Conservation (phyloP, 768 basidiomycete species). For the Tricholoma terreum region DNA sequence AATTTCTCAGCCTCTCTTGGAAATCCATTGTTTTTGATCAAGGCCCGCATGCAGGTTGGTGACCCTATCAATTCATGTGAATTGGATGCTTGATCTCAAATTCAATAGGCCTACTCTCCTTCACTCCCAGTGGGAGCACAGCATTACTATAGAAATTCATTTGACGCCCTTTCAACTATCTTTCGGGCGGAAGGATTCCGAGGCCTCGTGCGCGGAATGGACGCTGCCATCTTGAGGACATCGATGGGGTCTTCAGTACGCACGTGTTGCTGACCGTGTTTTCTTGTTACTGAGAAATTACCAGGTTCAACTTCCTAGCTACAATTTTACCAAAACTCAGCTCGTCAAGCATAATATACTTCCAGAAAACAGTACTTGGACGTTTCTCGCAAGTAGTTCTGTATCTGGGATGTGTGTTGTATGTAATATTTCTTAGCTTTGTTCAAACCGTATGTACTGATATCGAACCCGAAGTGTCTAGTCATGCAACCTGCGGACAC, state of each 20-base stretch:
- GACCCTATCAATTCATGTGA: not conserved
- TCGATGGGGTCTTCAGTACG: conserved; percentile 88
- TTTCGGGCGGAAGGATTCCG: conserved; percentile 71
- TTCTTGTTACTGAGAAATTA: conserved; percentile 2
- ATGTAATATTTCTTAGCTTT: conserved; percentile 28
- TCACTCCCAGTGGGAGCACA: conserved; percentile 92
- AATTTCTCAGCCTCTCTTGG: conserved; percentile 60
- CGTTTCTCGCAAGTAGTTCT: conserved; percentile 83
- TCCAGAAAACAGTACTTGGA: conserved; percentile 76
- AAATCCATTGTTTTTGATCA: conserved; percentile 91
- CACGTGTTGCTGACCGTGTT: conserved; percentile 1
- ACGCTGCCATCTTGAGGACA: conserved; percentile 90
- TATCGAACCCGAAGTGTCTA: conserved; percentile 50
- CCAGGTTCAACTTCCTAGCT: conserved; percentile 94
- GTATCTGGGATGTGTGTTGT: conserved; percentile 93
- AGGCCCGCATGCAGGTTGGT: conserved; percentile 92
- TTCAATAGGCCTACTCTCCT: conserved; percentile 79
- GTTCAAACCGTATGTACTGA: not conserved
- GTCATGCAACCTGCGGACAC: conserved; percentile 97
- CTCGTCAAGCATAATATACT: conserved; percentile 67
- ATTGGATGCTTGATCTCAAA: not conserved
- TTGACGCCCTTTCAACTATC: conserved; percentile 79
- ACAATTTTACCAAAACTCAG: conserved; percentile 88
- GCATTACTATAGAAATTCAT: conserved; percentile 83
- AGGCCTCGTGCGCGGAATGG: conserved; percentile 87